A percentile compares a stretch with the other conserved stretches of the same genome.
Conservation (phyloP, 305 asterid species). For the Euphrasia arctica region DNA sequence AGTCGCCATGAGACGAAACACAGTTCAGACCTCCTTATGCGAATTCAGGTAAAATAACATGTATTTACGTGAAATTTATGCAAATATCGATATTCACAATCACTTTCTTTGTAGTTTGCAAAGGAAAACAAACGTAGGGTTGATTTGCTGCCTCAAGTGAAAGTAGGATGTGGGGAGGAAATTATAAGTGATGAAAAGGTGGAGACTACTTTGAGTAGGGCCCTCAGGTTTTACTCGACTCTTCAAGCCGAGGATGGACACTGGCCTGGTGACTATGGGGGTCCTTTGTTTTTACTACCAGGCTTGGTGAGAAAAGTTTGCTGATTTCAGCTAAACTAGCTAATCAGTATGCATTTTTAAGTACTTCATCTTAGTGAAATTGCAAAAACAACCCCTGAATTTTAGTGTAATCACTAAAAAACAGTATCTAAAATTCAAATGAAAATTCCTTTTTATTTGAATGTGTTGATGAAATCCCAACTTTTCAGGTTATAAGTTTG, state of each 20-base stretch:
- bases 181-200: slow-evolving; percentile 44
- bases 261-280: slow-evolving; percentile 77
- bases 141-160: slow-evolving; percentile 26
- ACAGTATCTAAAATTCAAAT: neutral
- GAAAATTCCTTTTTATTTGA: neutral
- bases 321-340: neutral
- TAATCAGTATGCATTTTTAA: neutral
- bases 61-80: neutral
- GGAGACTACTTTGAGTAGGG: slow-evolving; percentile 44
- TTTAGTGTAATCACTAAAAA: neutral
- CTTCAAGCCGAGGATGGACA: slow-evolving; percentile 80
- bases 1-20: slow-evolving; percentile 37
- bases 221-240: slow-evolving; percentile 48
- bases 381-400: neutral
- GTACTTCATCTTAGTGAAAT: neutral
- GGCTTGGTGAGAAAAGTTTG: slow-evolving; percentile 34
- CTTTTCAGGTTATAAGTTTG: slow-evolving; percentile 46
- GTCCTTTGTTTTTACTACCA: slow-evolving; percentile 63
- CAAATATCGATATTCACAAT: neutral
- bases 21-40: slow-evolving; percentile 54
- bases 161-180: slow-evolving; percentile 35
- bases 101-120: slow-evolving; percentile 38
- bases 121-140: slow-evolving; percentile 30
- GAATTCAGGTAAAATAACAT: slow-evolving; percentile 42
- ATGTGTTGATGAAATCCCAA: neutral